Evolutionary conservation across 257 asterid genomes (phyloP), one percentile per base, ranked within the genome.

Genomic region (Solanum gracilifrons): DNA sequence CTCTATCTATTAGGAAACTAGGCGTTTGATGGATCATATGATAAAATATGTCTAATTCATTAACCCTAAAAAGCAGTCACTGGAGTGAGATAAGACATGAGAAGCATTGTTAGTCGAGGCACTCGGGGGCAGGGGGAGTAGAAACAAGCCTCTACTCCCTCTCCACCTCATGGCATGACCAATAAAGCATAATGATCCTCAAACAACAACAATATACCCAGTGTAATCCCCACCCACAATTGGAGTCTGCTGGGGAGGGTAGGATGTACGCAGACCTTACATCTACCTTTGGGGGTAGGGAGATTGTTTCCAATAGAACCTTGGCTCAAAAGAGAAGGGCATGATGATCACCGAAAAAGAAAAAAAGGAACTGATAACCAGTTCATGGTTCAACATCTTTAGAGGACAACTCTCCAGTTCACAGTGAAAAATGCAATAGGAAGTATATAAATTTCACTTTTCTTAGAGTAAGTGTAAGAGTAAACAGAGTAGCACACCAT

Each of bases 401-500:
- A 74, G 31, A 74, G 31, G 23, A 35, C 32, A 37, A 23, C 32
- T 12, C 1, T 6, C 55, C 33, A 75, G 41, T 37, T 75, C 55
- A 12, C 4, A 75, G 6, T 75, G 25, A 1, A 36, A 36, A 75
- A 36, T 75, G 83, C 11, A 36, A 21, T 36, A 5, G 12, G 31
- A 75, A 1, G 62, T n/a, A n/a, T 2, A 13, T 6, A 0, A n/a
- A n/a, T 39, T 3, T n/a, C 33, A n/a, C 21, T 39, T 43, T 39
- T 76, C 33, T 25, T 12, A 13, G 62, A n/a, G 0, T n/a, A n/a
- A 37, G 23, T 3, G 83, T 37, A n/a, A n/a, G 11, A 39, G 60
- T 41, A 79, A 13, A 29, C 69, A 16, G 1, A 18, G 41, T 4
- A 85, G 87, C 94, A 89, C 88, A 97, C 99, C 96, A 43, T 95